A percentile compares a stretch with the other conserved stretches of the same genome.
These are phyloP conservation scores for Geotrichum australiense DNA, from an alignment of 1,139 yeast species.

Conservation along the genomic window DNA sequence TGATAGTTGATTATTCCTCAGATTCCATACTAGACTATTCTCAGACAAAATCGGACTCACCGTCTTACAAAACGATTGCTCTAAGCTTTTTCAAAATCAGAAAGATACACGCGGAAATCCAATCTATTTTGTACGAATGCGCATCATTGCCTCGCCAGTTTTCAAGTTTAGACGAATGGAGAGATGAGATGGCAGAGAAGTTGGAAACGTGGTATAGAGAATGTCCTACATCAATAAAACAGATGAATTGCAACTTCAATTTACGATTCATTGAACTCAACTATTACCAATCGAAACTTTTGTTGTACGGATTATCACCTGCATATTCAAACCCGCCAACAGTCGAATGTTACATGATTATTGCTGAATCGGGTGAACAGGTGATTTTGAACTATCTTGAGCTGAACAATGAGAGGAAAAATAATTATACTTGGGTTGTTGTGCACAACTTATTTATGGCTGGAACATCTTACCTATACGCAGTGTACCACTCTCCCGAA, in stretches of 20 bases:
- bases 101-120: constrained; percentile 70
- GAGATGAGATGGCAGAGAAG: constrained; percentile 42
- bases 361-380: constrained; percentile 60
- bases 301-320: constrained; percentile 74
- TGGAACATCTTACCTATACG: constrained; percentile 74
- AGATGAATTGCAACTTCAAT: constrained; percentile 72
- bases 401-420: constrained; percentile 47
- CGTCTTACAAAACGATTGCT: constrained; percentile 63
- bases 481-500: constrained; percentile 60
- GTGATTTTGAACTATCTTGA: constrained; percentile 58
- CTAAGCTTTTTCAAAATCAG: constrained; percentile 61
- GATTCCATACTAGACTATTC: constrained; percentile 25
- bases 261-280: constrained; percentile 63
- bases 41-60: constrained; percentile 20
- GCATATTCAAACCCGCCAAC: constrained; percentile 48
- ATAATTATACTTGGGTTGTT: constrained; percentile 91
- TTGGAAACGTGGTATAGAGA: constrained; percentile 56
- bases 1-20: constrained; percentile 36
- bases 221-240: constrained; percentile 49
- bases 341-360: constrained; percentile 46
- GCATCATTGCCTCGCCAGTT: constrained; percentile 63
- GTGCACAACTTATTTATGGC: constrained; percentile 86
- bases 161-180: constrained; percentile 53
- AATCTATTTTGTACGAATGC: constrained; percentile 60
- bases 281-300: constrained; percentile 66